Evolutionary conservation across 345 rosid genomes (phyloP), one percentile per base, ranked within the genome.

Genomic region (Euphorbia pulcherrima): DNA sequence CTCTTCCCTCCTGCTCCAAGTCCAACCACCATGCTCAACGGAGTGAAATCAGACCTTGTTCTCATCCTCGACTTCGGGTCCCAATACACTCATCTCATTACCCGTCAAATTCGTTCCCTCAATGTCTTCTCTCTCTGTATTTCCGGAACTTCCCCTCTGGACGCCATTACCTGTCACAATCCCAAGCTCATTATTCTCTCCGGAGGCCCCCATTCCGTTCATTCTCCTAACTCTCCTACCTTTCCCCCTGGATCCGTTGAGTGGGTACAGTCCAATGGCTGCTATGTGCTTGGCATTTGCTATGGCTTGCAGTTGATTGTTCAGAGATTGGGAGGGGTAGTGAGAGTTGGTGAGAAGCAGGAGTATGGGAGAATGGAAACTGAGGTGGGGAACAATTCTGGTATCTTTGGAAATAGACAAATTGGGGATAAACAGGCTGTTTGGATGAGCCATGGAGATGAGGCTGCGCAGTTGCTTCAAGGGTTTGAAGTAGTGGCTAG

Each of bases 391-490:
- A 68, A 74, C 23, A 78, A 57, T 63, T 57, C 54, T 3, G 95
- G 91, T 60, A 65, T 94, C 67, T 91, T 77, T 61, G 95, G 99
- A 68, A 68, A 76, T 13, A 87, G 80, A 73, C 74, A 58, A 41
- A 87, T 65, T 68, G 97, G 92, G 62, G 88, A 94, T 39, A 81
- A 59, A 72, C 92, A 91, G 80, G 83, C 82, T 14, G 99, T 88
- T 57, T 94, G 97, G 99, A 94, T 91, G 99, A 94, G 99, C 51
- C 99, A 91, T 68, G 99, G 97, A 0, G 99, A 89, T 62, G 99
- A 94, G 84, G 96, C 88, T 6, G 83, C 68, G 3, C 60, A 69
- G 51, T 71, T 94, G 73, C 97, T 97, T 21, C 67, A 83, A 4
- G 97, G 96, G 65, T 94, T 94, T 68, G 85, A 85, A 62, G 80